Conservation (phyloP, 1,139 yeast genomes). For the Geotrichum candidum region DNA sequence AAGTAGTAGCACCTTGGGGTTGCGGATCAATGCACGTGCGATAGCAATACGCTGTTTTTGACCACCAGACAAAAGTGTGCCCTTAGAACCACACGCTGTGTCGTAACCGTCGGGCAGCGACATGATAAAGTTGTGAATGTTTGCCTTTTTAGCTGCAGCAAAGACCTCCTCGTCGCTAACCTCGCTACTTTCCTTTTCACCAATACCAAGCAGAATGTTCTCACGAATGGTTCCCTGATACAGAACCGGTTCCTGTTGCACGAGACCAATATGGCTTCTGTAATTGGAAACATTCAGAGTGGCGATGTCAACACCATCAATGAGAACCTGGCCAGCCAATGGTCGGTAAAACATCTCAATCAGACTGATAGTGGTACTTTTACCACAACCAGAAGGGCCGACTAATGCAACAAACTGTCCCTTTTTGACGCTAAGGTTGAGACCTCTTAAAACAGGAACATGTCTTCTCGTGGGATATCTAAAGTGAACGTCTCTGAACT, state of each 20-base stretch:
- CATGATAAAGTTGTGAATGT: conserved; percentile 69
- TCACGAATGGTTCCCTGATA: conserved; percentile 85
- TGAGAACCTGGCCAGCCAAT: conserved; percentile 51
- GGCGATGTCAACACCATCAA: conserved; percentile 69
- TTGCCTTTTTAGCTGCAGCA: conserved; percentile 71
- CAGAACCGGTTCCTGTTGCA: conserved; percentile 74
- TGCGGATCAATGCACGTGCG: conserved; percentile 67
- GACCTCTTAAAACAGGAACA: conserved; percentile 59
- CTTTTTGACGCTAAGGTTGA: conserved; percentile 58
- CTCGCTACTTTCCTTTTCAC: conserved; percentile 25
- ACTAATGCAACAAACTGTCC: conserved; percentile 91
- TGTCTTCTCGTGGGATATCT: conserved; percentile 80
- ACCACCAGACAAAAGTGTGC: conserved; percentile 79
- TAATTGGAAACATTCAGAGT: conserved; percentile 63
- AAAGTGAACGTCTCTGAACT: conserved; percentile 62
- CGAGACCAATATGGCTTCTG: conserved; percentile 72
- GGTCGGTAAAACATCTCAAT: conserved; percentile 79
- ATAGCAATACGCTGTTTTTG: conserved; percentile 75
- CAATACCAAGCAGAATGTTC: conserved; percentile 71
- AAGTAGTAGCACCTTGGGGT: conserved; percentile 58
- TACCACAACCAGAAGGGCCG: conserved; percentile 95
- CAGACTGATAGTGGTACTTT: conserved; percentile 83
- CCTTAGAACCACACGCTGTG: conserved; percentile 76
- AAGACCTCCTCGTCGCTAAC: conserved; percentile 58
- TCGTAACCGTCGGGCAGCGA: conserved; percentile 78